These are phyloP conservation scores for Pholiota molesta DNA, from an alignment of 768 basidiomycete species.

Conservation along the genomic window DNA sequence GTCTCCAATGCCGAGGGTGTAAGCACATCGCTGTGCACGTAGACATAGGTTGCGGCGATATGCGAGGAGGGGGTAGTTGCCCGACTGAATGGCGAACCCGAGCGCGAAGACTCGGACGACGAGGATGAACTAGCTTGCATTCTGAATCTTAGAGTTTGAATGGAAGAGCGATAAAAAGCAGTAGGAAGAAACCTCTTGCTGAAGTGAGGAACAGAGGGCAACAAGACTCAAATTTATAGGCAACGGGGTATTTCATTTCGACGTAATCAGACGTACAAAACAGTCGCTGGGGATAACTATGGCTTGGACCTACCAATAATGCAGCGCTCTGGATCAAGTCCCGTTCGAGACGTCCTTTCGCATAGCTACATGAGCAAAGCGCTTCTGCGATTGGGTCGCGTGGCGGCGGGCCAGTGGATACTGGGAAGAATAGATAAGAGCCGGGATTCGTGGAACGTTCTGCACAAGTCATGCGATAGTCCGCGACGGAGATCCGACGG, in stretches of 20 bases:
- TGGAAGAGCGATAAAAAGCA: too few species aligned
- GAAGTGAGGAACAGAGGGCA: conserved; percentile 1
- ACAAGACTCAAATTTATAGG: conserved; percentile 10
- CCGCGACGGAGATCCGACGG: conserved; percentile 5
- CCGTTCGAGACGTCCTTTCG: not conserved
- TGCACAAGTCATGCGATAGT: not conserved
- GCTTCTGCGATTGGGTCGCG: not conserved
- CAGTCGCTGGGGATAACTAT: not conserved
- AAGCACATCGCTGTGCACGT: conserved; percentile 23
- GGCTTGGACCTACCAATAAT: not conserved
- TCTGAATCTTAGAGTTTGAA: not conserved
- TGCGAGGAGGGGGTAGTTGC: conserved; percentile 35
- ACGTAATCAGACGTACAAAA: conserved; percentile 9
- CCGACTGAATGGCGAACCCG: conserved; percentile 35
- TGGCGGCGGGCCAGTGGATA: not conserved
- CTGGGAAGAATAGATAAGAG: conserved; percentile 7
- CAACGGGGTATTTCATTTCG: conserved; percentile 5
- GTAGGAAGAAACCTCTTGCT: not conserved
- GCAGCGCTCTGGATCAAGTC: not conserved
- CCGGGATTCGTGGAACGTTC: not conserved
- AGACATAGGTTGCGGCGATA: conserved; percentile 21
- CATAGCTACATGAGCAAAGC: not conserved
- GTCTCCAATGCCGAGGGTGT: conserved; percentile 25
- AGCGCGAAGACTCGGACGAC: conserved; percentile 35
- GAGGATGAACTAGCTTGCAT: conserved; percentile 26